Base-by-base conservation (phyloP, 192 early-diverging fungal genomes). In the Coemansia asiatica region DNA sequence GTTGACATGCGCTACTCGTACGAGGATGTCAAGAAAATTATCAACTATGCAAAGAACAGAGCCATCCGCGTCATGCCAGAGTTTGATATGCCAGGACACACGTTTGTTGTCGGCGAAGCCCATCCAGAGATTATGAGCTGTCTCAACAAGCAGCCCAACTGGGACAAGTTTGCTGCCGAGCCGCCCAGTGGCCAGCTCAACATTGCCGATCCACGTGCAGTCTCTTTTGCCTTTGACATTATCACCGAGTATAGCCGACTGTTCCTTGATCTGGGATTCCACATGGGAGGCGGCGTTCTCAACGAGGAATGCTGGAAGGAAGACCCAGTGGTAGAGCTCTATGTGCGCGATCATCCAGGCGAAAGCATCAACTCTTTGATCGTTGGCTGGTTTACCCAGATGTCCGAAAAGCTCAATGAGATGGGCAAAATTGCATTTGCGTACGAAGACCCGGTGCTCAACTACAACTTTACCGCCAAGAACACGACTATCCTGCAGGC, bases 61-160 rank as follows among this genome's bases (percentile, higher is more conserved):
- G 91, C 90, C 50, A 88, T 95, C 57, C 87, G 95, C 23, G 73
- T 97, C 16, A 90, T 95, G 66, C 93, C 93, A 4, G 94, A 97
- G 76, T 85, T 95, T 57, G 92, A 97, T 68, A 90, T 91, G 85
- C 91, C 92, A 21, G 90, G 88, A 4, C 88, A 93, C 71, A 89
- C 87, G 13, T 74, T 77, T 66, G 69, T 82, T 76, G 18, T 88
- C 13, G 76, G 79, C 23, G 82, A 83, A 60, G 81, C 69, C 5
- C 82, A 84, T 51, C 86, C 89, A 35, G 82, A 89, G 64, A 76
- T 86, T 51, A 83, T 88, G 71, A 76, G 81, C 58, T 92, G 87
- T 65, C 59, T 71, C 19, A 85, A 86, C 61, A 80, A 77, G 40
- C 87, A 85, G 76, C 89, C 88, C 64, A 81, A 75, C 63, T 83